Evolutionary conservation across 495 filamentous ascomycete species (phyloP), one percentile per base, ranked within the genome.

Genomic region (Extremus antarcticus): DNA sequence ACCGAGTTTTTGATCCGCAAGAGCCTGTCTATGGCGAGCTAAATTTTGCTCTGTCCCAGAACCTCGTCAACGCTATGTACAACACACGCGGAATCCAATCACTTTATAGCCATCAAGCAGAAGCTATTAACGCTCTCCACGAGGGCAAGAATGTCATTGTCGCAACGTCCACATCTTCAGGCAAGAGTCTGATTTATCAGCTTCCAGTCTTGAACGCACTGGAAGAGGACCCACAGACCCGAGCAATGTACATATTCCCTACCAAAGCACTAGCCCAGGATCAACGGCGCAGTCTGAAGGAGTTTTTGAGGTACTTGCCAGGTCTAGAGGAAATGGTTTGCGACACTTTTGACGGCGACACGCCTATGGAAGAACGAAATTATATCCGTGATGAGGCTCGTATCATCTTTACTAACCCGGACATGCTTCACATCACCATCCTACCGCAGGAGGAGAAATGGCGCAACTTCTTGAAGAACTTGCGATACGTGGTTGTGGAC

Each of bases 261-360:
- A 99, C 92, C 2, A 99, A 99, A 71, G 92, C 92, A 11, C 74
- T 99, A 15, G 92, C 92, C 2, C 92, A 99, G 67, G 92, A 97
- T 70, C 92, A 99, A 69, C 80, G 81, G 63, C 77, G 92, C 55
- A 94, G 90, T 62, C 75, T 97, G 67, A 84, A 85, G 62, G 88
- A 95, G 45, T 72, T 99, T 54, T 71, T 97, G 43, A 68, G 76
- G 19, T 94, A 82, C 63, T 87, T 99, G 78, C 75, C 80, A 10
- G 81, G 80, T 0, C 66, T 96, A n/a, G 78, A 88, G 59, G 74
- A 84, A 51, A 71, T 83, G 3, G 69, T 90, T 13, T 88, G 95
- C 10, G 94, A 97, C 60, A 95, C 90, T 0, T 97, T 94, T 55
- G 92, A 99, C 66, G 92, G 92, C 9, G 92, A 99, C 68, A 97